Base-by-base conservation (phyloP, 768 basidiomycete genomes). In the Tricholoma sp. region DNA sequence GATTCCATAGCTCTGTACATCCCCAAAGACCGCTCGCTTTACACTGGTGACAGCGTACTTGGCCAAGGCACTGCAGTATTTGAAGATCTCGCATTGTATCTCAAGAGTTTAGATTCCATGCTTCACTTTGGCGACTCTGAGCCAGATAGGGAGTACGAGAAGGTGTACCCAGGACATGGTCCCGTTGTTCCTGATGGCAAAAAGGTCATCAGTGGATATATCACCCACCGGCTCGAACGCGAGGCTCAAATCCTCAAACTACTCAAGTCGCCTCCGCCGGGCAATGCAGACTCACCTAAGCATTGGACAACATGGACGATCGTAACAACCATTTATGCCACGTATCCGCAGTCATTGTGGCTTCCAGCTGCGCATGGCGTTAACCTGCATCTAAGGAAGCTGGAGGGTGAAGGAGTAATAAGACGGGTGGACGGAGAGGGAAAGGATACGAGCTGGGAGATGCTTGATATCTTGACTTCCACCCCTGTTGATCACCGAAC, bases 61-160 rank as follows among this genome's bases (percentile, higher is more conserved):
- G 96, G 96, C 0, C 85, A 94, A 60, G 94, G 94, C 7, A 92
- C 93, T 0, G 80, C 94, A 3, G 84, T 95, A 4, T 97, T 98
- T 67, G 88, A 90, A 62, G 89, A 96, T 64, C 82, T 98, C 12
- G 74, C 78, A 0, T 64, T 79, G 4, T 97, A 94, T 64, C 70
- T 95, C 19, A 59, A 73, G 4, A 86, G 84, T 57, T 78, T 96
- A 45, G 76, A 75, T 43, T 78, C 70, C 61, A 79, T 92, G 72
- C 72, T 84, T 16, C 65, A 69, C n/a, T 79, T 79, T 61, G 72
- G 72, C 8, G 55, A 67, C 21, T 64, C 64, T 7, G 60, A 58
- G 56, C 21, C 54, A 16, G 63, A 64, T 14, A 52, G 57, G 12
- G 60, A 62, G 22, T 79, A 82, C 65, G 72, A 73, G 21, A 62